Conservation (phyloP, 306 rosid genomes). For the Acacia confusa region DNA sequence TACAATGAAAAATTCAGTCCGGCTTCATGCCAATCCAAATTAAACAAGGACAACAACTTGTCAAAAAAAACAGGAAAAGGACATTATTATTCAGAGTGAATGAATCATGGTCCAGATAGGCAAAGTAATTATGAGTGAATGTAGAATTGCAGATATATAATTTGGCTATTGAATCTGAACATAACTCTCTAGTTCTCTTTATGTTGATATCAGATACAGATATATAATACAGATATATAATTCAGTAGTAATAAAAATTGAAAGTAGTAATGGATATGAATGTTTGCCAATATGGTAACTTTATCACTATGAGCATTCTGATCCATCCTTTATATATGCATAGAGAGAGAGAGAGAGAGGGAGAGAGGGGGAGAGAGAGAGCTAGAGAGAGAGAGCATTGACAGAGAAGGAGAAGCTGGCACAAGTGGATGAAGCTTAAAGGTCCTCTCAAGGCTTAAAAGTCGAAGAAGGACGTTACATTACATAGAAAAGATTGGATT, state of each 20-base stretch:
- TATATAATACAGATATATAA: too few species aligned
- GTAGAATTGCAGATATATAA: background rate
- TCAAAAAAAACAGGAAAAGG: background rate
- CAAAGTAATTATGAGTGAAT: background rate
- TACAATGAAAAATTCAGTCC: too few species aligned
- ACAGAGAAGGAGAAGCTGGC: background rate
- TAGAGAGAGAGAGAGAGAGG: too few species aligned
- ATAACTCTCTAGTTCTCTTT: background rate
- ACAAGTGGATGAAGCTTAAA: background rate
- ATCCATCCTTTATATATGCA: background rate
- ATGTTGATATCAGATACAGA: background rate
- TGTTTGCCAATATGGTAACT: background rate
- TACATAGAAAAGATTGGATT: background rate
- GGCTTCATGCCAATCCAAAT: too few species aligned
- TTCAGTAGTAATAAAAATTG: background rate
- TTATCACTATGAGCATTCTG: background rate
- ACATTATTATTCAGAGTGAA: background rate
- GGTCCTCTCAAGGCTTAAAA: background rate
- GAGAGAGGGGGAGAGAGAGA: too few species aligned
- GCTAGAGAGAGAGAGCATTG: too few species aligned
- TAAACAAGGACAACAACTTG: too few species aligned
- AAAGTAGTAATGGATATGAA: background rate
- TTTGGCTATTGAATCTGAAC: background rate
- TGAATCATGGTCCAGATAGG: background rate
- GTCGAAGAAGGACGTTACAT: background rate